Evolutionary conservation across 768 basidiomycete genomes (phyloP).

Genomic region (Russula virescens): DNA sequence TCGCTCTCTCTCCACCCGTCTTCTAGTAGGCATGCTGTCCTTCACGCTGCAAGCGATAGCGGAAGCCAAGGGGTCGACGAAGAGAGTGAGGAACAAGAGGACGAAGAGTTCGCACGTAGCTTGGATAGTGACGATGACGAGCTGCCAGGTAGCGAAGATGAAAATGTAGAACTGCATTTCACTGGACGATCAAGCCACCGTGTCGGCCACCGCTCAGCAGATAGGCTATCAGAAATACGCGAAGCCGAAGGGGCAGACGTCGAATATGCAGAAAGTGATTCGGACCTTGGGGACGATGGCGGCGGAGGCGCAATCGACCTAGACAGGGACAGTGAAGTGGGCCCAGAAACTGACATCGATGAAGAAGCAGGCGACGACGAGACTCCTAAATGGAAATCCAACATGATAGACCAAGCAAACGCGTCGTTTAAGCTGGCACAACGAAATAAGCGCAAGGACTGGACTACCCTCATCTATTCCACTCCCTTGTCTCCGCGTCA

Average conservation of each 20-base stretch:
- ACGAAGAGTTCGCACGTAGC: conserved; percentile 28
- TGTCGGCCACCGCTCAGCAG: conserved; percentile 17
- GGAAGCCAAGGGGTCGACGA: conserved; percentile 28
- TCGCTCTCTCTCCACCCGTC: conserved; percentile 46
- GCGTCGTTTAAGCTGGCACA: conserved; percentile 39
- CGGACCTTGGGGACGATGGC: conserved; percentile 54
- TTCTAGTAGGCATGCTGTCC: conserved; percentile 22
- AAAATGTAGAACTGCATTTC: conserved; percentile 13
- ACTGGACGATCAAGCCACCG: conserved; percentile 24
- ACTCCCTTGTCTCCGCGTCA: conserved; percentile 62
- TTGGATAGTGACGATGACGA: conserved; percentile 31
- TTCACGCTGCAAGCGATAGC: conserved; percentile 28
- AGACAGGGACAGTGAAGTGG: conserved; percentile 45
- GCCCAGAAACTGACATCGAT: conserved; percentile 44
- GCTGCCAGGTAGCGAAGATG: conserved; percentile 26
- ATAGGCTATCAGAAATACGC: conserved; percentile 29
- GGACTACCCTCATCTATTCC: conserved; percentile 83
- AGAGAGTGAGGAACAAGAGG: conserved; percentile 28
- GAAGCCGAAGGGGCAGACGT: conserved; percentile 40
- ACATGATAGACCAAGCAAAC: conserved; percentile 49
- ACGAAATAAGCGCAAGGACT: conserved; percentile 51
- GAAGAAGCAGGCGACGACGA: conserved; percentile 43
- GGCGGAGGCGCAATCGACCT: conserved; percentile 41
- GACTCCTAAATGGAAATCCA: conserved; percentile 68
- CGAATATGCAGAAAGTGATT: conserved; percentile 75